Conservation (phyloP, 805 yeast species). For the Ogataea neopini region DNA sequence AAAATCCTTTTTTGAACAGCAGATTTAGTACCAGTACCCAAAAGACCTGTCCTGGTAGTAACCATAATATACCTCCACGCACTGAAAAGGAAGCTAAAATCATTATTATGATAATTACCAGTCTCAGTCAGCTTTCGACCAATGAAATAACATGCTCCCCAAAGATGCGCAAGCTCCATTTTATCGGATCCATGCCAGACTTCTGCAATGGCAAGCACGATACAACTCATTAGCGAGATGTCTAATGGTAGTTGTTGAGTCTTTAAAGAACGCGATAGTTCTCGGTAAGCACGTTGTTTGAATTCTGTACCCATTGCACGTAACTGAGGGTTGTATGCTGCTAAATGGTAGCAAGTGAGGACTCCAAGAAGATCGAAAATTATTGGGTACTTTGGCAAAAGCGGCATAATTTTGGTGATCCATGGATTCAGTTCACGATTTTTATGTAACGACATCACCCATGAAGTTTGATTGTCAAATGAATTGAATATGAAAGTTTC, state of each 20-base stretch:
- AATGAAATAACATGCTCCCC: conserved; percentile 19
- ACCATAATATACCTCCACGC: conserved; percentile 28
- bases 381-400: conserved; percentile 14
- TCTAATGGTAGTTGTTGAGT: conserved; percentile 13
- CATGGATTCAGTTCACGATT: conserved; percentile 17
- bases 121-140: conserved; percentile 12
- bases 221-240: conserved; percentile 17
- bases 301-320: conserved; percentile 15
- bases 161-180: conserved; percentile 16
- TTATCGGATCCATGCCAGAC: conserved; percentile 15
- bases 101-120: background rate
- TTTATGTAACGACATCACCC: conserved; percentile 17
- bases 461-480: conserved; percentile 16
- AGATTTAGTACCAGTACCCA: conserved; percentile 5
- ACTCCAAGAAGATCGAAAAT: conserved; percentile 19
- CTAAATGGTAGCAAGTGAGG: conserved; percentile 18
- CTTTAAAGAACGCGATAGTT: conserved; percentile 16
- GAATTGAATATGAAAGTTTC: conserved; percentile 15
- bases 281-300: conserved; percentile 13
- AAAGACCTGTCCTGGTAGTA: conserved; percentile 14
- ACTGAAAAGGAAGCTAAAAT: conserved; percentile 19
- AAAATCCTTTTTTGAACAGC: background rate
- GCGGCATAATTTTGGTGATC: conserved; percentile 14
- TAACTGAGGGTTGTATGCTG: conserved; percentile 10
- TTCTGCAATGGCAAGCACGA: conserved; percentile 20